Percentiles rank a stretch among this genome's conserved stretches.
Conservation (phyloP, 768 basidiomycete species). For the Collybia nuda region DNA sequence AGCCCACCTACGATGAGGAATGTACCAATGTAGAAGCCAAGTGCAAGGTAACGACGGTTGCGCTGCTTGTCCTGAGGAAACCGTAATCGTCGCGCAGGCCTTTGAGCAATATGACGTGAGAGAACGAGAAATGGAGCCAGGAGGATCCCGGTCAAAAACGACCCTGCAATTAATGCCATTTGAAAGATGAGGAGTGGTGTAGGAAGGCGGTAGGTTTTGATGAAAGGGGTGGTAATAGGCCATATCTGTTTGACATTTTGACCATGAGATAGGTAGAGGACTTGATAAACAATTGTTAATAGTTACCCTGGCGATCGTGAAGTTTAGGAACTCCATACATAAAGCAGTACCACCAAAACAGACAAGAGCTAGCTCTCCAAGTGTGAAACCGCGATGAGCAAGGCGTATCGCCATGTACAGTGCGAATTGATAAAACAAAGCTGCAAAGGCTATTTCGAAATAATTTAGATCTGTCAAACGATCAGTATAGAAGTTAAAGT, state of each 20-base stretch:
- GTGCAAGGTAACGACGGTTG: conserved; percentile 80
- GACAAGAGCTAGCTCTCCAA: conserved; percentile 90
- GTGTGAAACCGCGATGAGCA: conserved; percentile 91
- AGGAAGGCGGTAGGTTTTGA: conserved; percentile 90
- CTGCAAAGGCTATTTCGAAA: conserved; percentile 70
- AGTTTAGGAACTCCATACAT: conserved; percentile 81
- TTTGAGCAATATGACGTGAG: conserved; percentile 88
- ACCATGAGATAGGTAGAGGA: neutral
- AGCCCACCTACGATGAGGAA: conserved; percentile 76
- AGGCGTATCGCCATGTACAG: conserved; percentile 87
- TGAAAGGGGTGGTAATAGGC: conserved; percentile 76
- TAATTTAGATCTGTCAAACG: conserved; percentile 63
- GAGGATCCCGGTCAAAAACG: conserved; percentile 89
- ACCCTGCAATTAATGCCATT: conserved; percentile 88
- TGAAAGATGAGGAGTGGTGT: conserved; percentile 92
- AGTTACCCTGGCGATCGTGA: conserved; percentile 81
- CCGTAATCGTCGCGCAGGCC: conserved; percentile 78
- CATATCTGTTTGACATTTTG: conserved; percentile 52
- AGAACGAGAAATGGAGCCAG: conserved; percentile 92
- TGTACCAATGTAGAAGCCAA: conserved; percentile 80
- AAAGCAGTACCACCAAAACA: conserved; percentile 86
- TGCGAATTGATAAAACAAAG: conserved; percentile 88
- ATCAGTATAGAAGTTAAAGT: neutral
- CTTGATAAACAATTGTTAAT: neutral
- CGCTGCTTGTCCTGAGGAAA: conserved; percentile 82